These are phyloP conservation scores for Arachis stenosperma DNA, from an alignment of 306 rosid genomes.

Conservation along the genomic window DNA sequence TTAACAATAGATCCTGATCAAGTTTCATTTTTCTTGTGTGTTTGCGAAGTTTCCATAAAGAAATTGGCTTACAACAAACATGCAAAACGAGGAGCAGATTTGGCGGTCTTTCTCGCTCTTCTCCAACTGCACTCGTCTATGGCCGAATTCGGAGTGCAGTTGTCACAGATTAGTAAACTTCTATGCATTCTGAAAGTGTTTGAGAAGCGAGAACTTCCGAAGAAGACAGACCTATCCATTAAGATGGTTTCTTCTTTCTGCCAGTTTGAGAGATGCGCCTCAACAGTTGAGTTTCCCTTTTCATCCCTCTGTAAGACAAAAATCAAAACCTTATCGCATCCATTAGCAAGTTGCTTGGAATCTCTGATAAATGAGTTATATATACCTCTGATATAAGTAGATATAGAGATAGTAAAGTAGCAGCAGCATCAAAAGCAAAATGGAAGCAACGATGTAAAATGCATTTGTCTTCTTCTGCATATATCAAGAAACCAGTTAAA, in stretches of 20 bases:
- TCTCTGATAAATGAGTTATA: constrained; percentile 17
- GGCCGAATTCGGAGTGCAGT: constrained; percentile 20
- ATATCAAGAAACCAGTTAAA: constrained; percentile 22
- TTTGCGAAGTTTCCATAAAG: too few species aligned
- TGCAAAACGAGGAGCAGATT: constrained; percentile 7
- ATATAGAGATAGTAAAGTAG: constrained; percentile 62
- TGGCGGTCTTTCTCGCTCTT: background rate
- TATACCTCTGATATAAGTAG: constrained; percentile 73
- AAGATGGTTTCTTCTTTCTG: constrained; percentile 73
- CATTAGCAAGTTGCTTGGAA: constrained; percentile 19
- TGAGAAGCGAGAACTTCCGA: constrained; percentile 30
- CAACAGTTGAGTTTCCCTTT: constrained; percentile 54
- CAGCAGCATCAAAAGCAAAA: constrained; percentile 56
- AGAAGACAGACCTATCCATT: constrained; percentile 25
- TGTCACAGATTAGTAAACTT: constrained; percentile 8
- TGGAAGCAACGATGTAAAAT: constrained; percentile 57
- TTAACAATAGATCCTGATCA: constrained; percentile 25
- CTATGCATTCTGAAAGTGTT: constrained; percentile 27
- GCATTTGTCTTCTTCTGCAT: constrained; percentile 61
- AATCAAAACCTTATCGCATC: constrained; percentile 20
- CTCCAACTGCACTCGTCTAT: constrained; percentile 8
- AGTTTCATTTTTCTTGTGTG: too few species aligned
- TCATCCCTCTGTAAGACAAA: constrained; percentile 62
- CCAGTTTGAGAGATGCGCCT: constrained; percentile 58
- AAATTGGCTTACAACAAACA: constrained; percentile 24